These are phyloP conservation scores for Omphalotus olearius DNA, from an alignment of 1,284 basidiomycete species.

Conservation along the genomic window DNA sequence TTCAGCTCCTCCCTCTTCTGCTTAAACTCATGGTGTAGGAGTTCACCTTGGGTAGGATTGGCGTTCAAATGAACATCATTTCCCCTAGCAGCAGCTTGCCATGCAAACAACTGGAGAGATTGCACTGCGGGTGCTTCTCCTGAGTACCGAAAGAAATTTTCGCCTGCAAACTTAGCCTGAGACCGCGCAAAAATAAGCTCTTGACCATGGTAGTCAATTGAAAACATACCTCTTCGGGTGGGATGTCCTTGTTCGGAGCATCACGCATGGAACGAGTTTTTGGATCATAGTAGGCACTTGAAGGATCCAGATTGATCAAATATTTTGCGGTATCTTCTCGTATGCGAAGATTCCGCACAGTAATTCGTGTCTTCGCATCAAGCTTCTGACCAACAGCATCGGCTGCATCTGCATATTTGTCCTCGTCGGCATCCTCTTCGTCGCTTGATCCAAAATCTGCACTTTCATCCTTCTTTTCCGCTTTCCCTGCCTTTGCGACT, in stretches of 20 bases:
- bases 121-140: conserved; percentile 93
- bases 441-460: conserved; percentile 96
- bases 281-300: conserved; percentile 98
- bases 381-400: conserved; percentile 98
- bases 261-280: conserved; percentile 99
- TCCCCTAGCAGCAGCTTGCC: conserved; percentile 91
- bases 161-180: conserved; percentile 89
- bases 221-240: conserved; percentile 77
- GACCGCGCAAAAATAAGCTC: conserved; percentile 13
- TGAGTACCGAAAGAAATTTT: conserved; percentile 90
- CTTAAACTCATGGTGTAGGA: conserved; percentile 87
- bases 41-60: conserved; percentile 93
- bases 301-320: conserved; percentile 92
- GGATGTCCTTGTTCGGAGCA: conserved; percentile 76
- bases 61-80: conserved; percentile 96
- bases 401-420: conserved; percentile 96
- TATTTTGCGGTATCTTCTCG: conserved; percentile 99
- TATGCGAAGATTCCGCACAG: conserved; percentile 96
- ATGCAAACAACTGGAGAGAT: conserved; percentile 92
- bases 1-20: conserved; percentile 91
- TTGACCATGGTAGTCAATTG: conserved; percentile 5
- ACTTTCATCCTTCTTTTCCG: conserved; percentile 49
- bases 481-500: conserved; percentile 79
- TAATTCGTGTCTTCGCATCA: conserved; percentile 97
- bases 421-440: conserved; percentile 90